Evolutionary conservation across 176 grass and related monocot species (phyloP).

Genomic region (Stipa capillata): DNA sequence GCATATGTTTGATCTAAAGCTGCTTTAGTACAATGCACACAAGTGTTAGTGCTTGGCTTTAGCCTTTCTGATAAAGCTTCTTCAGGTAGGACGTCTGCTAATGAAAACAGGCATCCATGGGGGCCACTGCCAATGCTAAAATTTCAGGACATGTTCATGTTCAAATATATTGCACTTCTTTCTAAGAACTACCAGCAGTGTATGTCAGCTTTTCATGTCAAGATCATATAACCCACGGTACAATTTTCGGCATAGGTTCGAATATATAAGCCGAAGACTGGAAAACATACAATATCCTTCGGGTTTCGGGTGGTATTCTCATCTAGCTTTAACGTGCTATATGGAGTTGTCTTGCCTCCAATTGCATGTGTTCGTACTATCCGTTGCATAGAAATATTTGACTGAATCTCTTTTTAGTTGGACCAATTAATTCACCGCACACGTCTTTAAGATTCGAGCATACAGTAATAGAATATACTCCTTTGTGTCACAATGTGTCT

Average conservation of each 20-base stretch:
- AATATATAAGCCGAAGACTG: neutral
- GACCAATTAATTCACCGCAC: too few relatives aligned
- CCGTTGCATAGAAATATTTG: too few relatives aligned
- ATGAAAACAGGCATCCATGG: neutral
- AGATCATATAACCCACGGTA: neutral
- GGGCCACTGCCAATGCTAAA: neutral
- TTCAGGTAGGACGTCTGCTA: neutral
- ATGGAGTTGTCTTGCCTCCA: neutral
- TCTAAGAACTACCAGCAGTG: neutral
- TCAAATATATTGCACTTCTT: neutral
- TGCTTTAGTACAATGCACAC: constrained; percentile 9
- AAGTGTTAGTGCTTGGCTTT: constrained; percentile 20
- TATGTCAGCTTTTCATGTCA: constrained; percentile 26
- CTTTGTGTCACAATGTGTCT: too few relatives aligned
- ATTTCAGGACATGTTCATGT: neutral
- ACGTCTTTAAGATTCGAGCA: too few relatives aligned
- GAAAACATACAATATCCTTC: neutral
- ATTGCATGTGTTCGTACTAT: neutral
- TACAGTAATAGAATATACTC: too few relatives aligned
- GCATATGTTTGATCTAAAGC: constrained; percentile 31
- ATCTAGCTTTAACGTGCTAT: neutral
- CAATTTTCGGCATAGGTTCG: neutral
- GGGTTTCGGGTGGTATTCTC: neutral
- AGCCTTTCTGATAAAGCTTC: constrained; percentile 28
- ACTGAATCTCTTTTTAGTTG: too few relatives aligned